These are phyloP conservation scores for Corinectria fuckeliana DNA, from an alignment of 2,329 filamentous ascomycete species.

Conservation along the genomic window DNA sequence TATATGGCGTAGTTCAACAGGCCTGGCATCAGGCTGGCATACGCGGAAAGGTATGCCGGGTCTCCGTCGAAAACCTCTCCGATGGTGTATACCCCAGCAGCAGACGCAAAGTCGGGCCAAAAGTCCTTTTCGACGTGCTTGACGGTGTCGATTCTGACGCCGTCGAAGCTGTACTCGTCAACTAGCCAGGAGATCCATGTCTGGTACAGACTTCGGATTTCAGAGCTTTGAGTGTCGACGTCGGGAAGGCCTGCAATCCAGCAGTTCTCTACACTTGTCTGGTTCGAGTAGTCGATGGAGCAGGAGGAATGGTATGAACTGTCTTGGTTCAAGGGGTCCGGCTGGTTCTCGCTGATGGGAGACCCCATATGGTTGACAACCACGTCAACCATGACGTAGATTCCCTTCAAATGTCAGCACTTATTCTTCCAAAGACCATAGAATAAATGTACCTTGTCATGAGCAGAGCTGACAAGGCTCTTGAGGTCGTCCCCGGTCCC, in stretches of 20 bases:
- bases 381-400: slow-evolving; percentile 67
- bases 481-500: neutral
- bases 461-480: neutral
- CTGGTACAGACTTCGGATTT: neutral
- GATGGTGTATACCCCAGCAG: neutral
- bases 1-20: neutral
- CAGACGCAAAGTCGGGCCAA: neutral
- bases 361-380: slow-evolving; percentile 66
- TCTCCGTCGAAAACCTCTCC: neutral
- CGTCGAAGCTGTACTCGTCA: neutral
- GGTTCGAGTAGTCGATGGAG: neutral
- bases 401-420: slow-evolving; percentile 29
- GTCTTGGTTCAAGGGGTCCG: slow-evolving; percentile 55
- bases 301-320: neutral
- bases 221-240: neutral
- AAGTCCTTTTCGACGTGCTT: neutral
- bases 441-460: neutral
- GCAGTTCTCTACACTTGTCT: neutral
- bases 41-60: neutral
- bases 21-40: neutral
- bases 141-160: neutral
- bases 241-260: neutral
- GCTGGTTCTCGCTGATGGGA: slow-evolving; percentile 54
- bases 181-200: neutral
- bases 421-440: rapidly evolving